phyloP scores from a whole-genome alignment of 73 alveolate genomes.

The Tetrahymena thermophila region DNA sequence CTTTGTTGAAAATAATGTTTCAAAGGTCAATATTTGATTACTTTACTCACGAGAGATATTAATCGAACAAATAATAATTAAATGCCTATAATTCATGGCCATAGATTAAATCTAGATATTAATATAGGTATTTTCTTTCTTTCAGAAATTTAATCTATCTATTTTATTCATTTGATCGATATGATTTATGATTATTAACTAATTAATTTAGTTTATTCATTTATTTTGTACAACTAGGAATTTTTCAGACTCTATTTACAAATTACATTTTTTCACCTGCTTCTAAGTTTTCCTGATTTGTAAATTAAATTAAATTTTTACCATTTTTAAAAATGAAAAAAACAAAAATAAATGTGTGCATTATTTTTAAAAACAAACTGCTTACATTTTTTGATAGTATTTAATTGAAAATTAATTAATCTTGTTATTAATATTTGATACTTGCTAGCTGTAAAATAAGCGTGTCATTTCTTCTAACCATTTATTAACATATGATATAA shows the following conservation, averaged over 20 bases:
- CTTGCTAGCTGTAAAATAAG: too few relatives aligned
- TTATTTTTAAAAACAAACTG: too few relatives aligned
- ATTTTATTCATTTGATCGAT: too few relatives aligned
- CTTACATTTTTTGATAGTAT: too few relatives aligned
- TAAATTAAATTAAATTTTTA: too few relatives aligned
- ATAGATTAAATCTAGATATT: background rate
- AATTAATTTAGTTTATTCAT: too few relatives aligned
- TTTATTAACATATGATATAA: too few relatives aligned
- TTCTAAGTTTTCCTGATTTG: background rate
- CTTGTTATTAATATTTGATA: too few relatives aligned
- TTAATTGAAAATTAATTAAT: too few relatives aligned
- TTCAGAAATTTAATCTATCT: background rate
- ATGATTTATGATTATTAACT: background rate
- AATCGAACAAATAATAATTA: background rate
- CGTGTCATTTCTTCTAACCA: too few relatives aligned
- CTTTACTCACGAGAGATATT: background rate
- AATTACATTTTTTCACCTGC: background rate
- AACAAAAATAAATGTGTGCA: background rate
- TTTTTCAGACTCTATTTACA: background rate
- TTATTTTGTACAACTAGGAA: background rate
- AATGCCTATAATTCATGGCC: background rate
- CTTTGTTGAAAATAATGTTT: background rate
- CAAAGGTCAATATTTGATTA: background rate
- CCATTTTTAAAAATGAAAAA: background rate
- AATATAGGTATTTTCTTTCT: background rate